Percentiles rank a stretch among this genome's conserved stretches.
phyloP scores from a whole-genome alignment of 371 early-diverging fungal species.

The Nematocida ausubeli region DNA sequence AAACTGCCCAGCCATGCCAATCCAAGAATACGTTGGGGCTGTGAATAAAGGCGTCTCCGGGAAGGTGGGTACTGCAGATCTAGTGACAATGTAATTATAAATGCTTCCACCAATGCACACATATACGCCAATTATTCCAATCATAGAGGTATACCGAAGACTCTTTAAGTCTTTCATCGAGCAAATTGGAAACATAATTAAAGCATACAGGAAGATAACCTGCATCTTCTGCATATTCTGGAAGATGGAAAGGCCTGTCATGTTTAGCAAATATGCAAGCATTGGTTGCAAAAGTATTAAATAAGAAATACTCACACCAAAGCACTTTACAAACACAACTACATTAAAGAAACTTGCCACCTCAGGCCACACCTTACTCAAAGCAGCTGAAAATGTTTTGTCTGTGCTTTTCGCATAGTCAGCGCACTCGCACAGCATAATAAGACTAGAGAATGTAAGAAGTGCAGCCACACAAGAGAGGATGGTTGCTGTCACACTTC shows the following conservation, averaged over 20 bases:
- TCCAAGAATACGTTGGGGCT: conserved; percentile 71
- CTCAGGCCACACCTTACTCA: conserved; percentile 18
- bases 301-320: conserved; percentile 96
- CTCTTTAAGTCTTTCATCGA: conserved; percentile 77
- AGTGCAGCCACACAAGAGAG: conserved; percentile 18
- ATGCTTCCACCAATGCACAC: conserved; percentile 82
- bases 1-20: conserved; percentile 83
- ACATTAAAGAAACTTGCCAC: conserved; percentile 9
- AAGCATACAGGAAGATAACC: conserved; percentile 12
- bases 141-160: conserved; percentile 81
- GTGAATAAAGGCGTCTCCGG: conserved; percentile 62
- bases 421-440: conserved; percentile 53
- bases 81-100: conserved; percentile 70
- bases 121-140: conserved; percentile 80
- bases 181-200: conserved; percentile 63
- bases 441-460: conserved; percentile 43
- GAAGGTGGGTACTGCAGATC: conserved; percentile 65
- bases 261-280: conserved; percentile 70
- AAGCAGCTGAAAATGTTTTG: conserved; percentile 27
- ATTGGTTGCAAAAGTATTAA: conserved; percentile 88
- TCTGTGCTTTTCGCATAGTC: not conserved
- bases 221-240: conserved; percentile 22
- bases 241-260: not conserved
- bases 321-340: conserved; percentile 93
- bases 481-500: conserved; percentile 47